Evolutionary conservation across 1,284 basidiomycete species (phyloP), one percentile per base, ranked within the genome.

Genomic region (Leucoagaricus sp.): DNA sequence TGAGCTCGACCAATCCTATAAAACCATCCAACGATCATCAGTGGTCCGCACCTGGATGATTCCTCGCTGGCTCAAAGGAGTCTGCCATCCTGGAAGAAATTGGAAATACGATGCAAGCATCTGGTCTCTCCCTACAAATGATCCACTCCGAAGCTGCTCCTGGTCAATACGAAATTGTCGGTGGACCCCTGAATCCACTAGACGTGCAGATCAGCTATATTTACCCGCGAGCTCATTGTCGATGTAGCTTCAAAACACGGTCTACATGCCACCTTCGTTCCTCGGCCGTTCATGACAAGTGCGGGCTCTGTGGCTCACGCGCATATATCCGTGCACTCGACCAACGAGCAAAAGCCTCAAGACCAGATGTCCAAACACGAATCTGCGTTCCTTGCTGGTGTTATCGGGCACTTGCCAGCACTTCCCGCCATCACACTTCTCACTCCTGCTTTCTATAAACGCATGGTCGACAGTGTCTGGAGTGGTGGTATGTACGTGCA

Each of bases 161-260:
- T 13, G 86, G 87, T 25, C 47, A 75, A 69, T 89, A 82, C 58
- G 86, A 89, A 69, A 64, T 89, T n/a, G 72, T 84, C 38, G 86
- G 84, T 0, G 85, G 83, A 0, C 85, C 86, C 1, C 65, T 88
- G 21, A 63, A 78, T 2, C 86, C 86, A 0, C 67, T 89, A 2
- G 76, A 85, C 61, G 82, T 2, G 84, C 80, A 2, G 87, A 89
- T 61, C 82, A 84, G 0, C 68, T 88, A 67, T 87, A 9, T 76
- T 79, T 61, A 87, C 85, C 0, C 78, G 84, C 7, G 84, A 89
- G 66, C 84, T 78, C 19, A 86, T 89, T 52, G 73, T 73, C 64
- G 83, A 88, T 61, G 70, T 83, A 17, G 82, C 86, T 4, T 69
- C 69, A 29, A 83, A 82, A 64, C 75, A 89, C 63, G 81, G 80